Base-by-base conservation (phyloP, 805 yeast genomes). In the Deakozyma indianensis region DNA sequence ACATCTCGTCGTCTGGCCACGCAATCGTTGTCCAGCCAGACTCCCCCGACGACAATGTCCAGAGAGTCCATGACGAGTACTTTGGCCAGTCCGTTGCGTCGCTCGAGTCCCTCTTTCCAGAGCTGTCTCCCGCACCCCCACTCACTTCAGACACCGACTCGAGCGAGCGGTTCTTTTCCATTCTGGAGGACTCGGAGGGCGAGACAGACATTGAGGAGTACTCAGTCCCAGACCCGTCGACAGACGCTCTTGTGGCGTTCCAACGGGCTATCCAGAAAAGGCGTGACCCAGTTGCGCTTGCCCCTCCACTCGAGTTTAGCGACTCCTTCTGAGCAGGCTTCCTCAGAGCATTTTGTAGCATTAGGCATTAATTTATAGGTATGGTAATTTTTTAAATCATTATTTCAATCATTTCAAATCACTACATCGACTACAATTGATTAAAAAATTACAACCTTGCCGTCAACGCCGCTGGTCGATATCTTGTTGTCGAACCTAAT, bases 401-500 rank as follows among this genome's bases (percentile, higher is more conserved):
- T n/a, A n/a, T n/a, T n/a, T n/a, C n/a, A n/a, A n/a, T n/a, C n/a
- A n/a, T n/a, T n/a, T n/a, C n/a, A n/a, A n/a, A n/a, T n/a, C n/a
- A n/a, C n/a, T n/a, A n/a, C n/a, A n/a, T n/a, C n/a, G n/a, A n/a
- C n/a, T n/a, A n/a, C n/a, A n/a, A n/a, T n/a, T n/a, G n/a, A 70
- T 44, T 68, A 67, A 61, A 84, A 90, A 43, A 90, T 70, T 38
- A 88, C 97, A 44, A 90, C 75, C 60, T 82, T 83, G 45, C 98
- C 97, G 60, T 92, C 98, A 48, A 83, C 77, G 47, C 96, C 96
- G 48, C 86, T 78, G 15, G 87, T 69, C 11, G 85, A 77, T 50
- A 79, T 69, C 62, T 74, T 71, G 38, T 79, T 67, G 47, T 66
- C 73, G 32, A 75, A 67, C 53, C 77, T 71, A 46, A 90, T 62